Percentiles rank a stretch among this genome's conserved stretches.
Conservation (phyloP, 1,284 basidiomycete species). For the Quambalaria eucalypti region DNA sequence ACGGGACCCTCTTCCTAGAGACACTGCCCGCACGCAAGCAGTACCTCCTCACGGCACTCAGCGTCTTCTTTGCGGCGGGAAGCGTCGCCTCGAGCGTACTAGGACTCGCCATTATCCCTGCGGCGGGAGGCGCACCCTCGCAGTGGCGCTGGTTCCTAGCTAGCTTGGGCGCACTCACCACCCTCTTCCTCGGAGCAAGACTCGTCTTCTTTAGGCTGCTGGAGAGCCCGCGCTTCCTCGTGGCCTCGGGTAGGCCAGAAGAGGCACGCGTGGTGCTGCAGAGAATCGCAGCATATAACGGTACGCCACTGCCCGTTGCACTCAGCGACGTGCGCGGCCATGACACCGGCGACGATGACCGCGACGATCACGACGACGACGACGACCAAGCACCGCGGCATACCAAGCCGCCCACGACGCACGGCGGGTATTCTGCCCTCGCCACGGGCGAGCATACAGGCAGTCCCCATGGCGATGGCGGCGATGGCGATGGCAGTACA, state of each 20-base stretch:
- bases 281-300: slow-evolving; percentile 28
- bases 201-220: slow-evolving; percentile 81
- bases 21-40: slow-evolving; percentile 84
- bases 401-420: too few species aligned
- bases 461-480: neutral
- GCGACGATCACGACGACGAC: neutral
- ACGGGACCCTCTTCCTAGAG: slow-evolving; percentile 86
- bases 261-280: slow-evolving; percentile 33
- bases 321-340: slow-evolving; percentile 23
- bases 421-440: neutral
- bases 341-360: neutral
- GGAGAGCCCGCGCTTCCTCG: slow-evolving; percentile 63
- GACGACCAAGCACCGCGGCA: too few species aligned
- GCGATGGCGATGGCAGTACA: neutral
- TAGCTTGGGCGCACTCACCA: slow-evolving; percentile 53
- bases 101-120: slow-evolving; percentile 23
- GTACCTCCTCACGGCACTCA: slow-evolving; percentile 87
- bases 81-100: slow-evolving; percentile 21
- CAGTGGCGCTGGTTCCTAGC: slow-evolving; percentile 25
- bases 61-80: slow-evolving; percentile 58
- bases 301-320: slow-evolving; percentile 11
- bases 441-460: neutral
- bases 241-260: slow-evolving; percentile 20
- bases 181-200: slow-evolving; percentile 69
- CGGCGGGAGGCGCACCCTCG: neutral